Base-by-base conservation (phyloP, 179 eudicot species). In the Nepenthes alata region DNA sequence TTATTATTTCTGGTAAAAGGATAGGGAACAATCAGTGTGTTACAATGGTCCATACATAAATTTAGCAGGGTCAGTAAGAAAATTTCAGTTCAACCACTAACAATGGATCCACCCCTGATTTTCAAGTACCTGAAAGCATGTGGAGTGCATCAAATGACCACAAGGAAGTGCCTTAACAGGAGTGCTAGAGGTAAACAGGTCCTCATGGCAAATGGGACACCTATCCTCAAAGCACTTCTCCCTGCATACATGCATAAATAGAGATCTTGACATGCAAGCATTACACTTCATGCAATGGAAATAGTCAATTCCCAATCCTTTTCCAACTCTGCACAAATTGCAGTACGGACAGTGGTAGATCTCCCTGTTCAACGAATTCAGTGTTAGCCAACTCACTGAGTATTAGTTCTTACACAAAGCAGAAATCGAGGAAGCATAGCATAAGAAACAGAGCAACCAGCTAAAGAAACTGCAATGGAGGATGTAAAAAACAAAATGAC, bases 221-320 rank as follows among this genome's bases (percentile, higher is more conserved):
- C 81, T 82, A 52, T 79, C 94, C 75, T 93, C 98, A 34, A 81
- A 75, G 70, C 85, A 80, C 70, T 85, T 93, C 64, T 87, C 97
- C 75, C 89, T 80, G 73, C 98, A 93, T 57, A 62, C 60, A 63
- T 89, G 98, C 64, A 68, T 77, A 16, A 76, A 73, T 67, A 90
- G 88, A 59, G 81, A 75, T 72, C 67, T 74, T 60, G 82, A 69
- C 98, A 93, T 85, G 79, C 97, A 93, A 67, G 95, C 97, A 72
- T 93, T 93, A 83, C 98, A 93, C 49, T 76, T 89, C 98, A 93
- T 93, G 69, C 98, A 93, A 47, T 90, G 98, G 66, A 85, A 90
- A 76, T 73, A 89, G 73, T 85, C 97, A 45, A 83, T 71, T 16
- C 98, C 98, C 73, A 89, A 71, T 65, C 98, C 98, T 75, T 85